Evolutionary conservation across 2,329 filamentous ascomycete species (phyloP).

Genomic region (Apiospora aurea): DNA sequence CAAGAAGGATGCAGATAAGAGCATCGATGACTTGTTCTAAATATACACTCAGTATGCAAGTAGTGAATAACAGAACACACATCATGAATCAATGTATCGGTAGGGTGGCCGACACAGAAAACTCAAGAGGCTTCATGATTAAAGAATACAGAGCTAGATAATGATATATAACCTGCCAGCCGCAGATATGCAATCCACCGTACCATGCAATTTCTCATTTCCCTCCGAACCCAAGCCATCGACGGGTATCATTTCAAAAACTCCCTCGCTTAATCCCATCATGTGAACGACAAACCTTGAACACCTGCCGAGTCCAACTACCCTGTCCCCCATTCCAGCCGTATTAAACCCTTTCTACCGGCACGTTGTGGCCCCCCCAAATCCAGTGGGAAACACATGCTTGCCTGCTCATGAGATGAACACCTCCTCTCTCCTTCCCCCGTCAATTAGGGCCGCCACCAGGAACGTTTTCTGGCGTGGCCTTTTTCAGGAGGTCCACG

Average conservation of each 20-base stretch:
- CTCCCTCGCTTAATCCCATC: constrained; percentile 16
- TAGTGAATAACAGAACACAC: background rate
- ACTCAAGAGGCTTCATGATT: background rate
- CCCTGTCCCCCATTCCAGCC: background rate
- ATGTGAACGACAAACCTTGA: background rate
- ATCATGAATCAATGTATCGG: background rate
- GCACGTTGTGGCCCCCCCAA: background rate
- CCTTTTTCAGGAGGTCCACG: background rate
- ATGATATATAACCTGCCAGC: background rate
- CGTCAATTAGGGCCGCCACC: background rate
- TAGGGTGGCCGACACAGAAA: background rate
- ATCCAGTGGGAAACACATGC: background rate
- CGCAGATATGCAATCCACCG: background rate
- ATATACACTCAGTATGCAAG: background rate
- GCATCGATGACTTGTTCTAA: constrained; percentile 83
- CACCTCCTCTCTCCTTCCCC: background rate
- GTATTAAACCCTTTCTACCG: background rate
- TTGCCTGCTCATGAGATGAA: background rate
- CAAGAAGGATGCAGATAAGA: constrained; percentile 91
- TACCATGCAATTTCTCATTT: background rate
- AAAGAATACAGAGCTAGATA: background rate
- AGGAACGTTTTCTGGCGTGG: background rate
- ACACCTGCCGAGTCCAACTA: background rate
- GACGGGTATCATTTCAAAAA: constrained; percentile 13
- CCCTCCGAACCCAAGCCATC: background rate